Conservation (phyloP, 2,329 filamentous ascomycete species). For the Xylaria sp. region DNA sequence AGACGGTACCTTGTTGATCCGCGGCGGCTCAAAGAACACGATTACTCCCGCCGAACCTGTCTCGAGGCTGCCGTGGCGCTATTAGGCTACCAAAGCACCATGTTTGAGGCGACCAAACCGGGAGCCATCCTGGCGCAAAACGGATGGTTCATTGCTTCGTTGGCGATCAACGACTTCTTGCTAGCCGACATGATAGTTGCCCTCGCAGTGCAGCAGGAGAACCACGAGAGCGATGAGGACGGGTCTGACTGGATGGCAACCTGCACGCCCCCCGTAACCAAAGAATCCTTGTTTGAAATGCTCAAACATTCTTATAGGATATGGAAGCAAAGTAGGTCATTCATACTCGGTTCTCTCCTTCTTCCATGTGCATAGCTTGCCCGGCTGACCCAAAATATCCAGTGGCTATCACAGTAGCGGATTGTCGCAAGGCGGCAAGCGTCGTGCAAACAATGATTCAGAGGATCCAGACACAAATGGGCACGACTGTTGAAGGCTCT, state of each 20-base stretch:
- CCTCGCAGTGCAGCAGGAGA: constrained; percentile 59
- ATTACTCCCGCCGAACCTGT: constrained; percentile 63
- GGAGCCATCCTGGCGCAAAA: constrained; percentile 64
- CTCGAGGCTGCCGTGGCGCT: constrained; percentile 61
- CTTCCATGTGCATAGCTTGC: background rate
- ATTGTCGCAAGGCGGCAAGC: constrained; percentile 59
- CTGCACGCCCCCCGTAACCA: constrained; percentile 50
- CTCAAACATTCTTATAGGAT: constrained; percentile 57
- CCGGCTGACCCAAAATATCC: constrained; percentile 32
- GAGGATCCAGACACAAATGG: constrained; percentile 52
- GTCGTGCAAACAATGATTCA: constrained; percentile 59
- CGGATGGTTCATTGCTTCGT: constrained; percentile 67
- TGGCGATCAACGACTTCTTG: constrained; percentile 70
- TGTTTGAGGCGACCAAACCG: constrained; percentile 62
- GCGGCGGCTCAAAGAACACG: constrained; percentile 57
- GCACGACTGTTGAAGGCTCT: constrained; percentile 26
- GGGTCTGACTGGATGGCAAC: constrained; percentile 52
- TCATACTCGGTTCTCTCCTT: background rate
- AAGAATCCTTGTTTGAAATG: constrained; percentile 54
- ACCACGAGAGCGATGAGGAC: constrained; percentile 50
- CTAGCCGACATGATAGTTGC: constrained; percentile 71
- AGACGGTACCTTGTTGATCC: constrained; percentile 62
- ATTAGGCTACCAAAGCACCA: constrained; percentile 59
- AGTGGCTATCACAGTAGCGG: constrained; percentile 52
- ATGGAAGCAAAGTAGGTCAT: constrained; percentile 52